phyloP scores from a whole-genome alignment of 2,329 filamentous ascomycete species.

The Ophiosphaerella narmari region DNA sequence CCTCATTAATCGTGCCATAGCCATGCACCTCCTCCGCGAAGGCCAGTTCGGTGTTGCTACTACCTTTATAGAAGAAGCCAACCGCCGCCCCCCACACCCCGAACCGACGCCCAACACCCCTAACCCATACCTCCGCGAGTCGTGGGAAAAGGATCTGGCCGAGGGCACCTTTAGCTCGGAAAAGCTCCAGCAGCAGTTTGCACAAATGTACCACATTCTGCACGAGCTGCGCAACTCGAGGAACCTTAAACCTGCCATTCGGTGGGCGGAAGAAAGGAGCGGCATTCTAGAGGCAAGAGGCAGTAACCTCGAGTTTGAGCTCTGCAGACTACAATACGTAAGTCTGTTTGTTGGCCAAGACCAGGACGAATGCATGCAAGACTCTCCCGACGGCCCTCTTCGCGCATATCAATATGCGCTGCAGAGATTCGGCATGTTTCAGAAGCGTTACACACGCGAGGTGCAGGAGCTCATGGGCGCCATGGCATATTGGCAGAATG shows the following conservation, averaged over 20 bases:
- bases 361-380: slow-evolving; percentile 58
- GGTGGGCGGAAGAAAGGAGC: slow-evolving; percentile 79
- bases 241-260: slow-evolving; percentile 81
- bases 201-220: slow-evolving; percentile 88
- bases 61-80: slow-evolving; percentile 78
- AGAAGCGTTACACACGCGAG: slow-evolving; percentile 74
- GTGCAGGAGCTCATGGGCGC: slow-evolving; percentile 81
- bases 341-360: slow-evolving; percentile 68
- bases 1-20: slow-evolving; percentile 89
- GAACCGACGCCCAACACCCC: slow-evolving; percentile 44
- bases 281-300: slow-evolving; percentile 75
- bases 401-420: slow-evolving; percentile 78
- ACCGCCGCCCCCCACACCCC: slow-evolving; percentile 50
- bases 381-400: slow-evolving; percentile 52
- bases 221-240: slow-evolving; percentile 71
- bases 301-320: slow-evolving; percentile 93
- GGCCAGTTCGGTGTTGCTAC: slow-evolving; percentile 89
- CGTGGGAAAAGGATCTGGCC: slow-evolving; percentile 53
- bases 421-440: slow-evolving; percentile 74
- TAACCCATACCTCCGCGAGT: slow-evolving; percentile 39
- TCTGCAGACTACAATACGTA: slow-evolving; percentile 86
- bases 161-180: slow-evolving; percentile 64
- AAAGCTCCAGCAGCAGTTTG: slow-evolving; percentile 78
- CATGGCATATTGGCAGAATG: slow-evolving; percentile 77
- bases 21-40: slow-evolving; percentile 94